Base-by-base conservation (phyloP, 768 basidiomycete species). In the Suillus sp. region DNA sequence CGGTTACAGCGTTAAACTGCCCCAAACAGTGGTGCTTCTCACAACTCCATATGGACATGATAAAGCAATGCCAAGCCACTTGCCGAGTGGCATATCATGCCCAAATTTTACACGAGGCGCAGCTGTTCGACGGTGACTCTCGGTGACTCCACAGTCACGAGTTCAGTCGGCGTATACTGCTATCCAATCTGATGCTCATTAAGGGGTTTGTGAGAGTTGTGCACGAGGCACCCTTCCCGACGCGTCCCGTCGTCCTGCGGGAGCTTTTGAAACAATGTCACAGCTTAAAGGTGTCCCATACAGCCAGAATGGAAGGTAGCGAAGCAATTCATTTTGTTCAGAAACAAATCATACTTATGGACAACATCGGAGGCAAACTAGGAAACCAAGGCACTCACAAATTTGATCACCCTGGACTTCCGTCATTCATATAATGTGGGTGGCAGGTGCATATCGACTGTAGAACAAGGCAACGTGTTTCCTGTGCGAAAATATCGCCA, bases 301-400 rank as follows among this genome's bases (percentile, higher is more conserved):
- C 55, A 37, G 40, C 30, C 18, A 40, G 55, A 57, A 57, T 42
- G 56, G 56, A 57, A 57, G 6, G 25, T 27, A 10, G 3, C 10
- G 7, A 27, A 40, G 6, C 10, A 57, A 40, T 40, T 27, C 5
- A 40, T 42, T 57, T 25, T 18, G 18, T 30, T 57, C 32, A 34
- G 50, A 8, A 32, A 20, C 32, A 53, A 57, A 20, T 27, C 22
- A 40, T 34, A n/a, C n/a, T n/a, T n/a, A 53, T 40, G 9, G 6
- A 40, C 18, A 10, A 27, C 38, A 38, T 16, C n/a, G 22, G 34
- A 35, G 54, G 54, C 34, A 37, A 37, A 27, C 35, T n/a, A n/a
- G n/a, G n/a, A n/a, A n/a, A n/a, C n/a, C n/a, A 38, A 27, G 16
- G 55, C 56, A 57, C 56, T 57, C 56, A 40, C 56, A 27, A 27